These are phyloP conservation scores for Phaeosphaeria sp. DNA, from an alignment of 2,329 filamentous ascomycete species.

Conservation along the genomic window DNA sequence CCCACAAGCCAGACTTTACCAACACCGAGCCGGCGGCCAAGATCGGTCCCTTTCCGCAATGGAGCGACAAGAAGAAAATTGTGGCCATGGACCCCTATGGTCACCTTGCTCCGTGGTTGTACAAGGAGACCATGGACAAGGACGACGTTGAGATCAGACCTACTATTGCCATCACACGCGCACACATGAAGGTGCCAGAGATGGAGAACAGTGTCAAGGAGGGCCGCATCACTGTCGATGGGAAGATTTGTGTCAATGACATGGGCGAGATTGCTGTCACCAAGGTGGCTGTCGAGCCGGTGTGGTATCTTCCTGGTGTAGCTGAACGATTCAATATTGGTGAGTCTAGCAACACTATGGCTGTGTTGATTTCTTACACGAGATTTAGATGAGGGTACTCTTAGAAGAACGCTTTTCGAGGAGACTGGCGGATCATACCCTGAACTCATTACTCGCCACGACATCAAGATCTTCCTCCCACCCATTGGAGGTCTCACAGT, in stretches of 20 bases:
- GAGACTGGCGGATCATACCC: constrained; percentile 96
- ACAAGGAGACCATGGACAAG: constrained; percentile 76
- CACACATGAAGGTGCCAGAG: constrained; percentile 96
- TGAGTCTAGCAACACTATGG: constrained; percentile 45
- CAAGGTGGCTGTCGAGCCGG: constrained; percentile 95
- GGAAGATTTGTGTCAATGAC: constrained; percentile 88
- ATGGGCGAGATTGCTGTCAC: constrained; percentile 88
- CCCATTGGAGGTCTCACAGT: constrained; percentile 96
- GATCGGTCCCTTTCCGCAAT: constrained; percentile 88
- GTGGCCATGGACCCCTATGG: constrained; percentile 97
- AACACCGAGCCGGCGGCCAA: constrained; percentile 92
- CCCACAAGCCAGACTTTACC: constrained; percentile 79
- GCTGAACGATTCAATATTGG: constrained; percentile 92
- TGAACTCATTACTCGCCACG: constrained; percentile 90
- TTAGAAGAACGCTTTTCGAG: constrained; percentile 89
- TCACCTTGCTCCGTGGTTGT: constrained; percentile 84
- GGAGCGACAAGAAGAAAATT: constrained; percentile 90
- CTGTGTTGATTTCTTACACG: constrained; percentile 19
- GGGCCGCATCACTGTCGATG: constrained; percentile 79
- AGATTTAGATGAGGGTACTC: constrained; percentile 74
- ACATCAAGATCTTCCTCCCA: constrained; percentile 94
- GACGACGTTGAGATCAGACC: constrained; percentile 86
- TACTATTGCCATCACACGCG: constrained; percentile 89
- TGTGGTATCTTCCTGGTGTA: constrained; percentile 65
- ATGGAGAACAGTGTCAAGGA: constrained; percentile 84